A percentile compares a stretch with the other conserved stretches of the same genome.
Conservation (phyloP, 202 grass and related monocot species). For the Panicum hallii region DNA sequence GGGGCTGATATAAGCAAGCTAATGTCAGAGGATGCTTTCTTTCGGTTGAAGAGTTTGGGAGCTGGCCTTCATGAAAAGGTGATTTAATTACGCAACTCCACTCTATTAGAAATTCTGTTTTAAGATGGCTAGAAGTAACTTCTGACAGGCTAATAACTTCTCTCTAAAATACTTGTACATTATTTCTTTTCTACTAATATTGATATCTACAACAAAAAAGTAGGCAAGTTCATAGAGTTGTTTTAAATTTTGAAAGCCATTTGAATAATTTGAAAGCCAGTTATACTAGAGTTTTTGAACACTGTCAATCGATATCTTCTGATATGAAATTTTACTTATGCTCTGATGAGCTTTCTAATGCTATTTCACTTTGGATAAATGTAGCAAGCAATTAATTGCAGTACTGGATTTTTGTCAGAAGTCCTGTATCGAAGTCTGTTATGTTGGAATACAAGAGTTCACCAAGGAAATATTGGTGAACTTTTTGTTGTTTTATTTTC, state of each 20-base stretch:
- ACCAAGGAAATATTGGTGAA: slow-evolving; percentile 35
- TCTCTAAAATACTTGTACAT: slow-evolving; percentile 13
- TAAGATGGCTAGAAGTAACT: background rate
- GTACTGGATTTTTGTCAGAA: background rate
- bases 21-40: slow-evolving; percentile 68
- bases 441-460: slow-evolving; percentile 14
- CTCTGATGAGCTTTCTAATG: background rate
- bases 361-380: slow-evolving; percentile 41
- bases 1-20: slow-evolving; percentile 70
- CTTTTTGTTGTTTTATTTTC: slow-evolving; percentile 12
- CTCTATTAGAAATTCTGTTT: background rate
- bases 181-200: background rate
- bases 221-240: slow-evolving; percentile 8
- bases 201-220: slow-evolving; percentile 1
- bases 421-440: slow-evolving; percentile 2
- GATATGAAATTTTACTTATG: slow-evolving; percentile 14
- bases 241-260: slow-evolving; percentile 12
- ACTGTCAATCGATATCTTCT: slow-evolving; percentile 32
- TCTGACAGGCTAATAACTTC: background rate
- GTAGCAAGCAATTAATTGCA: slow-evolving; percentile 15
- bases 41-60: slow-evolving; percentile 68
- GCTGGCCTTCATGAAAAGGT: slow-evolving; percentile 89
- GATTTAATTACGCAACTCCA: slow-evolving; percentile 28
- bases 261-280: background rate
- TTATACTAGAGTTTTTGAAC: slow-evolving; percentile 1